Conservation (phyloP, 108 stramenopile genomes). For the Skeletonema potamos region DNA sequence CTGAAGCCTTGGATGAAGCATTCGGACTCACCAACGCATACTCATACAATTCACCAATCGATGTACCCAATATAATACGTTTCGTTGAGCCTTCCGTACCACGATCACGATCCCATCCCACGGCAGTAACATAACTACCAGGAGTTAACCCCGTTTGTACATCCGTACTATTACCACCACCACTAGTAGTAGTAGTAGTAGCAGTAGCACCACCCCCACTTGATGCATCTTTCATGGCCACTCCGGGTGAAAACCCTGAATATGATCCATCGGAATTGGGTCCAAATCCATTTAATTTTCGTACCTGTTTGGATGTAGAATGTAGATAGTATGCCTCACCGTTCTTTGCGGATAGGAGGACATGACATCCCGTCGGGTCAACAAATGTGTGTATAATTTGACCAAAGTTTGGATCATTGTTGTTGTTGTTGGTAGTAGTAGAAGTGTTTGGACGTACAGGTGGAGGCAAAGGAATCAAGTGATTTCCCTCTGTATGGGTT, state of each 20-base stretch:
- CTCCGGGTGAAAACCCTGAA: conserved; percentile 26
- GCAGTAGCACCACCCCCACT: neutral
- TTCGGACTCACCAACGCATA: conserved; percentile 63
- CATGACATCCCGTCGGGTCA: conserved; percentile 85
- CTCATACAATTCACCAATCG: conserved; percentile 79
- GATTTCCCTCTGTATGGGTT: conserved; percentile 59
- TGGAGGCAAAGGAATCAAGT: conserved; percentile 46
- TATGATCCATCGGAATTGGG: conserved; percentile 63
- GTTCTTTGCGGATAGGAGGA: conserved; percentile 69
- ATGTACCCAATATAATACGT: conserved; percentile 75
- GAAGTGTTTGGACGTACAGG: conserved; percentile 29
- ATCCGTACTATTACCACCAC: neutral
- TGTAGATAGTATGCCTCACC: conserved; percentile 85
- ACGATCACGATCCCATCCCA: conserved; percentile 81
- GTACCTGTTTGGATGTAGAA: conserved; percentile 46
- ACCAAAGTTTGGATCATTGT: conserved; percentile 50
- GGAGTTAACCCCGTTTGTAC: conserved; percentile 67
- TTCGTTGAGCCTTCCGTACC: conserved; percentile 85
- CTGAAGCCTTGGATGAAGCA: conserved; percentile 15
- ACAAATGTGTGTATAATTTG: conserved; percentile 71
- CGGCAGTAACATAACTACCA: conserved; percentile 79
- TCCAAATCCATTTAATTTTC: conserved; percentile 76
- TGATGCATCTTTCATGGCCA: conserved; percentile 19
- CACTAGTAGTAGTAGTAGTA: too few relatives aligned
- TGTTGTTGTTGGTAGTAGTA: conserved; percentile 34